phyloP scores from a whole-genome alignment of 345 rosid genomes.

The Rhizophora mangle region DNA sequence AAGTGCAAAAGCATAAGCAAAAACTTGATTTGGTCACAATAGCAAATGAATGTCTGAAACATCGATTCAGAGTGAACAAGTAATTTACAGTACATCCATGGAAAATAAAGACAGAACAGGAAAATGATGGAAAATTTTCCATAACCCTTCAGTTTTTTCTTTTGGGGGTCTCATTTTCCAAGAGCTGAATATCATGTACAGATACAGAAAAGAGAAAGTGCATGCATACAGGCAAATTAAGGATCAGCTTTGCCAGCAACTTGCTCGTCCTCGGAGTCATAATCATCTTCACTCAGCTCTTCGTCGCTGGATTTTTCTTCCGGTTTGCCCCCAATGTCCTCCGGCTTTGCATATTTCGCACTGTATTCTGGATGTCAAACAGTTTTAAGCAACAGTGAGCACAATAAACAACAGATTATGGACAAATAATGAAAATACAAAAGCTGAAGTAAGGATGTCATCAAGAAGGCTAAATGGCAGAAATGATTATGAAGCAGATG shows the following conservation, averaged over 20 bases:
- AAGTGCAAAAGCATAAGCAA: not conserved
- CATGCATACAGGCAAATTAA: constrained; percentile 23
- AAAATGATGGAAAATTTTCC: constrained; percentile 24
- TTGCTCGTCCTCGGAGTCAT: constrained; percentile 60
- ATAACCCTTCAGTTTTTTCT: constrained; percentile 21
- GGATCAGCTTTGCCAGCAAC: constrained; percentile 88
- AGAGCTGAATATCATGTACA: constrained; percentile 48
- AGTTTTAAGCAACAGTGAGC: not conserved
- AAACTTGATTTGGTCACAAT: constrained; percentile 4
- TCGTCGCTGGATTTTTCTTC: constrained; percentile 84
- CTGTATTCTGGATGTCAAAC: constrained; percentile 52
- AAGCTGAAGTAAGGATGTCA: not conserved
- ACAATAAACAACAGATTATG: not conserved
- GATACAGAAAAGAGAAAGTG: constrained; percentile 17
- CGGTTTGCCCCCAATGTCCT: constrained; percentile 46
- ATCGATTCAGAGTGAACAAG: constrained; percentile 19
- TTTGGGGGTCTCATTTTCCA: constrained; percentile 24
- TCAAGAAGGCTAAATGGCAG: too few species aligned
- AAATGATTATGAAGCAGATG: too few species aligned
- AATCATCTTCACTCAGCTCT: constrained; percentile 82
- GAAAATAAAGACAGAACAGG: constrained; percentile 30
- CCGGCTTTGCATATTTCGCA: constrained; percentile 86
- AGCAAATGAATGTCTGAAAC: constrained; percentile 30
- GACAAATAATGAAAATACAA: not conserved
- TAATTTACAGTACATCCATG: constrained; percentile 44